Conservation (phyloP, 768 basidiomycete species). For the Mycena indigotica region DNA sequence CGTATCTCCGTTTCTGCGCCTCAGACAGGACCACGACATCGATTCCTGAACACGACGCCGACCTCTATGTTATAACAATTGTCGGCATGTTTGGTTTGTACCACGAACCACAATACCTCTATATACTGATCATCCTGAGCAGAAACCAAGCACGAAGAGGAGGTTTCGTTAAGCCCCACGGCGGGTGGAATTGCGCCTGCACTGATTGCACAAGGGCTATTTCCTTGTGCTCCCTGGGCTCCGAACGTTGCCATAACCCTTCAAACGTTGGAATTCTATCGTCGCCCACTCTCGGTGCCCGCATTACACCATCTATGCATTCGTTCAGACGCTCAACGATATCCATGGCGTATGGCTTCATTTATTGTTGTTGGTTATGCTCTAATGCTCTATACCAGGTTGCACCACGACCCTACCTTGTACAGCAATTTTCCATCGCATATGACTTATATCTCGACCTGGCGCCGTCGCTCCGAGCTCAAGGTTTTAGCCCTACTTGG, state of each 20-base stretch:
- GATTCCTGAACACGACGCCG: no score
- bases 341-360: not conserved
- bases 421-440: slow-evolving; percentile 9
- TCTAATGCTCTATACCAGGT: not conserved
- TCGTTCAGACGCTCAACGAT: not conserved
- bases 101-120: not conserved
- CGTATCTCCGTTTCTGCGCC: not conserved
- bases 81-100: not conserved
- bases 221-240: slow-evolving; percentile 8
- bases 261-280: slow-evolving; percentile 9
- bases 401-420: not conserved
- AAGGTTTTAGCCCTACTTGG: slow-evolving; percentile 14
- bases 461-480: not conserved
- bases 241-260: not conserved
- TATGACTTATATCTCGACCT: slow-evolving; percentile 13
- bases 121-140: not conserved
- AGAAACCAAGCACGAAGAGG: not conserved
- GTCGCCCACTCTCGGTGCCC: not conserved
- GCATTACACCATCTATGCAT: slow-evolving; percentile 2
- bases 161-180: not conserved
- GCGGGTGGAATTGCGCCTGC: not conserved
- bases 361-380: not conserved
- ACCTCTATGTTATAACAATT: no score
- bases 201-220: slow-evolving; percentile 3
- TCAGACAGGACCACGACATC: not conserved